Percentiles rank a stretch among this genome's conserved stretches.
phyloP scores from a whole-genome alignment of 768 basidiomycete species.

The Phallus indusiatus region DNA sequence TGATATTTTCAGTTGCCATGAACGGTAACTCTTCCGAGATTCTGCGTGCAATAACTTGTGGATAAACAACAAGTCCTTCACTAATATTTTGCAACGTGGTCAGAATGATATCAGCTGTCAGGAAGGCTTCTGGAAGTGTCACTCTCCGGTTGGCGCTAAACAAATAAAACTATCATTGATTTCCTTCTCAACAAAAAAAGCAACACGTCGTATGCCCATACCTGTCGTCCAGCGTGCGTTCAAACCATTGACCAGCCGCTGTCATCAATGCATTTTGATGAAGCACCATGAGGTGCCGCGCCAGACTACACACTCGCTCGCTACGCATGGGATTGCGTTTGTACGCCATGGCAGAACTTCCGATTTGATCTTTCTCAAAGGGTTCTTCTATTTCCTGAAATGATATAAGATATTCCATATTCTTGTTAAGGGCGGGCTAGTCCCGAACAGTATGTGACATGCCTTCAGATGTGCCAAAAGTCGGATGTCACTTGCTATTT shows the following conservation, averaged over 20 bases:
- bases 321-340: conserved; percentile 99
- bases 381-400: conserved; percentile 92
- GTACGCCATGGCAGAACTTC: conserved; percentile 97
- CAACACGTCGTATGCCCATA: conserved; percentile 19
- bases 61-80: conserved; percentile 99
- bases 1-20: conserved; percentile 99
- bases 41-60: conserved; percentile 85
- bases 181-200: background rate
- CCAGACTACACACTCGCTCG: conserved; percentile 91
- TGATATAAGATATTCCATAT: background rate
- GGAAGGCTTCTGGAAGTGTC: conserved; percentile 92
- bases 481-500: conserved; percentile 93
- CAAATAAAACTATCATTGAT: conserved; percentile 6
- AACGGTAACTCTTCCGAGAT: conserved; percentile 95
- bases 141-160: conserved; percentile 90
- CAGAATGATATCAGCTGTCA: conserved; percentile 93
- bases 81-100: conserved; percentile 94
- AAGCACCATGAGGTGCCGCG: conserved; percentile 92
- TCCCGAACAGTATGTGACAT: background rate
- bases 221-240: conserved; percentile 96
- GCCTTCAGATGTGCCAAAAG: conserved; percentile 91
- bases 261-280: conserved; percentile 98
- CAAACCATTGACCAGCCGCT: conserved; percentile 93
- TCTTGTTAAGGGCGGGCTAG: background rate
- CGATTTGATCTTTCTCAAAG: conserved; percentile 97